Base-by-base conservation (phyloP, 371 early-diverging fungal species). In the Batkoa obscura region DNA sequence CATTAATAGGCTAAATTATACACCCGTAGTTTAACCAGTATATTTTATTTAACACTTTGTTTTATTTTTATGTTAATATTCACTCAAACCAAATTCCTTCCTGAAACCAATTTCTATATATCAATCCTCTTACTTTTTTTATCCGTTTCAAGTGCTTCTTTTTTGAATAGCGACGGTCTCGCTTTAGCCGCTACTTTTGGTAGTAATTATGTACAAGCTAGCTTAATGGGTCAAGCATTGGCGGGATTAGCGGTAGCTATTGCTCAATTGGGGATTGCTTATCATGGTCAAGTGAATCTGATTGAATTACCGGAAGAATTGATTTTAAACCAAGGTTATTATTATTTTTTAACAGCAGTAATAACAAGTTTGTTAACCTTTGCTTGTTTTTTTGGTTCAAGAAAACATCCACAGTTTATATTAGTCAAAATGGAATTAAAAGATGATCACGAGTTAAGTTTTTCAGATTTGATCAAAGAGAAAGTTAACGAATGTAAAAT, bases 181-280 rank as follows among this genome's bases (percentile, higher is more conserved):
- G 55, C 55, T 17, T 34, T 55, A 9, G 41, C 55, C 5, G 55
- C 55, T 2, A 38, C 33, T 2, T 30, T 39, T 39, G 33, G 33
- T 55, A 42, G 43, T 6, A 17, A 12, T 30, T 55, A 55, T 30
- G 43, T 55, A 3, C 55, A 55, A 43, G 36, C 43, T n/a, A 17
- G 39, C 13, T 10, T 55, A 15, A 33, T 31, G 17, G 55, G 55
- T 3, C 55, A 55, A 34, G 55, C 43, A 3, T 33, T 55, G 2
- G 55, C 55, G 1, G 55, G 55, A 1, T 34, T 55, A n/a, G 33
- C 6, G 41, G 39, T 55, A 17, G 41, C 55, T 9, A 33, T 55
- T 3, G 23, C 39, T 38, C 55, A 55, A 33, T 15, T 55, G 2
- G 2, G 41, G 2, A 8, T 51, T 23, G 12, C 51, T n/a, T 45